A percentile compares a stretch with the other conserved stretches of the same genome.
Conservation (phyloP, 2,329 filamentous ascomycete genomes). For the Didymella glomerata region DNA sequence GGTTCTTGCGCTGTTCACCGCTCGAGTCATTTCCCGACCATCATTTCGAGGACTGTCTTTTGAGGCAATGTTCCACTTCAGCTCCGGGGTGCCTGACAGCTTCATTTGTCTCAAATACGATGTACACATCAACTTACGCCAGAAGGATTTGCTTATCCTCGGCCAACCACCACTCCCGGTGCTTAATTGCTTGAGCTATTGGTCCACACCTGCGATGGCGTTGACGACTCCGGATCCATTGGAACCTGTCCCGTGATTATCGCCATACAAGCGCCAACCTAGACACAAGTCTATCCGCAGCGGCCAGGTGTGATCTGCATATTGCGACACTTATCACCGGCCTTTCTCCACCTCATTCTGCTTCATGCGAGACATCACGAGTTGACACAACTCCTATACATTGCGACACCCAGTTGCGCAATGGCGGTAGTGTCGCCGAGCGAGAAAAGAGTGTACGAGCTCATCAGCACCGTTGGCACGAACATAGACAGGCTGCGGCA, state of each 20-base stretch:
- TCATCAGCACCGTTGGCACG: slow-evolving; percentile 39
- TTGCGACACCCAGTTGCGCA: slow-evolving; percentile 22
- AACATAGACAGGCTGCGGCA: slow-evolving; percentile 46
- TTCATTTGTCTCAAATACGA: background rate
- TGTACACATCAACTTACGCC: slow-evolving; percentile 4
- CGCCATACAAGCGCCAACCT: slow-evolving; percentile 20
- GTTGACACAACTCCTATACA: slow-evolving; percentile 13
- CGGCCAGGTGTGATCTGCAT: slow-evolving; percentile 12
- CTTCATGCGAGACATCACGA: slow-evolving; percentile 9
- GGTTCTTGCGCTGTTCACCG: slow-evolving; percentile 6
- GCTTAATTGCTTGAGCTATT: slow-evolving; percentile 19
- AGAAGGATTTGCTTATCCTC: slow-evolving; percentile 7
- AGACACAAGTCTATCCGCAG: slow-evolving; percentile 14
- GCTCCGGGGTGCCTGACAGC: background rate
- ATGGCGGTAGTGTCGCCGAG: slow-evolving; percentile 38
- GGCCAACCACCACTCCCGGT: slow-evolving; percentile 17
- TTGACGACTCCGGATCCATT: slow-evolving; percentile 9
- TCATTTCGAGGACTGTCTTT: background rate
- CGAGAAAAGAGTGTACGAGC: slow-evolving; percentile 42
- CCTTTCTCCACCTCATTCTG: slow-evolving; percentile 18
- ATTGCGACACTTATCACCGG: slow-evolving; percentile 18
- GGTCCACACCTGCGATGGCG: slow-evolving; percentile 13
- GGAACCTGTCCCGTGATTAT: slow-evolving; percentile 15
- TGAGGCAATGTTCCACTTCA: background rate
- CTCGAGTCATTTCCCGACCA: slow-evolving; percentile 10